Evolutionary conservation across 768 basidiomycete species (phyloP), one percentile per base, ranked within the genome.

Genomic region (Rhodotorula paludigena): DNA sequence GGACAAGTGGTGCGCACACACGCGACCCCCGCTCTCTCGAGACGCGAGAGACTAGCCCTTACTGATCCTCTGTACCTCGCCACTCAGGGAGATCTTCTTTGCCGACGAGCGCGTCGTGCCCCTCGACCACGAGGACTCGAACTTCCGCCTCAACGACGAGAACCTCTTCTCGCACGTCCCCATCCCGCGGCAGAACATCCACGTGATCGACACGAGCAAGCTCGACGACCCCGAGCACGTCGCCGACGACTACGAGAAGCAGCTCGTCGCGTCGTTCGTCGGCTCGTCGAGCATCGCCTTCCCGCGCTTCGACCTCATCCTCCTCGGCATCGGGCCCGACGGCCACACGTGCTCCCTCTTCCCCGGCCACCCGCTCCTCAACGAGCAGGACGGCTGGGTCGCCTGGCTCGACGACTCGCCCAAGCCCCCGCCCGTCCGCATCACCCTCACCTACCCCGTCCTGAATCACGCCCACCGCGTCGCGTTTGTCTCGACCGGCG

Each of bases 261-360:
- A 82, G 74, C 88, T 99, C 77, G 91, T 98, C 76, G 83, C 78
- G 66, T 88, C 89, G 77, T 99, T 99, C 76, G 96, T 93, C 0
- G 86, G 88, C 77, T 89, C 87, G 77, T 91, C 97, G 77, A 83
- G 92, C 9, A 94, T 94, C 25, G 87, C 93, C 67, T 98, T 97
- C 84, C 96, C 96, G 69, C 83, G 96, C 58, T 98, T 99, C 78
- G 96, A 99, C 78, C 85, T 99, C 77, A 89, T 98, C 80, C 85
- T 99, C 51, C 87, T 99, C 58, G 96, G 96, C 56, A 87, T 93
- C 84, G 96, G 96, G 38, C 71, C 65, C 56, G 68, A 68, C 53
- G 94, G 94, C n/a, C 96, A 99, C 82, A 98, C 94, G 48, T 92
- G 89, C 68, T 92, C 90, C 12, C 86, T 99, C 73, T 99, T 99